These are phyloP conservation scores for Forsythia viridissima DNA, from an alignment of 257 asterid species.

Conservation along the genomic window DNA sequence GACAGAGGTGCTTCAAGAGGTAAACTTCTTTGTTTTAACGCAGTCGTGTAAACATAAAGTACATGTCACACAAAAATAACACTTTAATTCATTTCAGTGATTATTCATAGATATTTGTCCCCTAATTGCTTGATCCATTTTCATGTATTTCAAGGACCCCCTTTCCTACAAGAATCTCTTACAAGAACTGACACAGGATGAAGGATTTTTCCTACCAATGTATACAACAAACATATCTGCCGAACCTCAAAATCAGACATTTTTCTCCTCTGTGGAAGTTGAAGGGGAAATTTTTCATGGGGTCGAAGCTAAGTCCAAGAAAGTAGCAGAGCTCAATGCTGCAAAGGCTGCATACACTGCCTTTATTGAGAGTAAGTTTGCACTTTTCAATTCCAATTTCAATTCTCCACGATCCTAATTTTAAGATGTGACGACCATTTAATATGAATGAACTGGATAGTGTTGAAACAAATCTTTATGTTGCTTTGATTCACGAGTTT, in stretches of 20 bases:
- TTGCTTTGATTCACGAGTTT: background rate
- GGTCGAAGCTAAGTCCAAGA: conserved; percentile 38
- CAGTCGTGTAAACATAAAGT: background rate
- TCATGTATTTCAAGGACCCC: conserved; percentile 26
- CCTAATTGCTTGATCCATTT: background rate
- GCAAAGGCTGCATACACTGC: conserved; percentile 51
- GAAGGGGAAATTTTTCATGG: conserved; percentile 45
- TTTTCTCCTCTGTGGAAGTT: conserved; percentile 43
- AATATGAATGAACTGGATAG: no score
- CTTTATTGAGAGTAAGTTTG: conserved; percentile 35
- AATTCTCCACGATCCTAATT: background rate
- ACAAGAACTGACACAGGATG: conserved; percentile 31
- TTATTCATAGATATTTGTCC: background rate
- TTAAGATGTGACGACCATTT: background rate
- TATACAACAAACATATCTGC: conserved; percentile 31
- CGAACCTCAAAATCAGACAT: conserved; percentile 23
- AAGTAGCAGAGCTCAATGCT: conserved; percentile 51
- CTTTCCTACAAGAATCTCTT: conserved; percentile 42
- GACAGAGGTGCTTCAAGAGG: conserved; percentile 37
- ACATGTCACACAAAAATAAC: background rate
- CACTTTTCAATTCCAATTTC: background rate
- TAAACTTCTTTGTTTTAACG: conserved; percentile 9
- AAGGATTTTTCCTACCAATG: conserved; percentile 34
- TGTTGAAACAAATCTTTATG: background rate
- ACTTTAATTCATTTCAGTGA: no score